Evolutionary conservation across 2,329 filamentous ascomycete species (phyloP), one percentile per base, ranked within the genome.

Genomic region (Cordyceps pruinosa): DNA sequence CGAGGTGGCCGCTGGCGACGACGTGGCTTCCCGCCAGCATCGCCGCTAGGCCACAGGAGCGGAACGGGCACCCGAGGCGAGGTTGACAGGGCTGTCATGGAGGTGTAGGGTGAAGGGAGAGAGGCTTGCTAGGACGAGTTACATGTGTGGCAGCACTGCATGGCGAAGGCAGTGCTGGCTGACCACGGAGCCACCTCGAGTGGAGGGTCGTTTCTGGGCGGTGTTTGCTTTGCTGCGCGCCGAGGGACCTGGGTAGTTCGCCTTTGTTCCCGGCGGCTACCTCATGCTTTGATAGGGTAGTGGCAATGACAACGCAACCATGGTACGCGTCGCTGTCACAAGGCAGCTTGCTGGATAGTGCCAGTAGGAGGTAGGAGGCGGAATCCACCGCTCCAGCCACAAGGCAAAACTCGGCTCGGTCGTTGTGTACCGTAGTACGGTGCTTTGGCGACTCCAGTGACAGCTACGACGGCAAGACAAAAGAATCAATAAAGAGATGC

Each of bases 321-420:
- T 44, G n/a, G 39, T 53, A 53, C 39, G 50, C 50, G 50, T 53
- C 50, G 28, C 17, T 23, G 21, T 39, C 23, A 30, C 37, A 52
- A 15, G 50, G 19, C n/a, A n/a, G n/a, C 39, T 44, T 26, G 23
- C 9, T 13, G 28, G 28, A 32, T 32, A n/a, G n/a, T n/a, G n/a
- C n/a, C n/a, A n/a, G n/a, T n/a, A n/a, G n/a, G n/a, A n/a, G n/a
- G n/a, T n/a, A n/a, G n/a, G n/a, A n/a, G 35, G 6, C 13, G 23
- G 34, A 39, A 37, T 50, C 47, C 47, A 37, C 47, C 21, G 26
- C 50, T 53, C 19, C 39, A 53, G 50, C 50, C 50, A 53, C 39
- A 25, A 17, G 5, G 23, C 28, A 44, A 35, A 53, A 19, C 17
- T 19, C 19, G 46, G 25, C 39, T 7, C 13, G 35, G 21, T 21